These are phyloP conservation scores for Sphaerulina populicola DNA, from an alignment of 2,329 filamentous ascomycete species.

Conservation along the genomic window DNA sequence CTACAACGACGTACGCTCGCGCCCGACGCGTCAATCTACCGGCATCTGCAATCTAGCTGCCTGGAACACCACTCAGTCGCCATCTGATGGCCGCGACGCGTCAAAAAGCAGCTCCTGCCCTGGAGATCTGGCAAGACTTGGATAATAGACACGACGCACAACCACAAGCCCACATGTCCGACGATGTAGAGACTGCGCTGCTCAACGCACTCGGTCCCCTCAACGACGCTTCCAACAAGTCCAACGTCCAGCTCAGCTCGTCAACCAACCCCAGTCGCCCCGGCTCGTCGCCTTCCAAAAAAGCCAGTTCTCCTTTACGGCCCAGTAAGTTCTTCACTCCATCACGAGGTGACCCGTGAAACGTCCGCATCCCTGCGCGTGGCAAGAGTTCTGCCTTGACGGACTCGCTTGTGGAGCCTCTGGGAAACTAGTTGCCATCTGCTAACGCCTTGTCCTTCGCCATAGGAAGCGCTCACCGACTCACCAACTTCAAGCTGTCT, in stretches of 20 bases:
- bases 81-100: conserved; percentile 41
- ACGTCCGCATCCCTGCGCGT: background rate
- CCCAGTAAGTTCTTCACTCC: conserved; percentile 36
- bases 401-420: background rate
- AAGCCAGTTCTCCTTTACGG: conserved; percentile 51
- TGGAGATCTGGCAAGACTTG: conserved; percentile 54
- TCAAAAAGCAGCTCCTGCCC: conserved; percentile 39
- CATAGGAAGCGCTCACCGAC: conserved; percentile 46
- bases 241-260: conserved; percentile 61
- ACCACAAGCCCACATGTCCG: conserved; percentile 30
- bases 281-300: conserved; percentile 63
- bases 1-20: conserved; percentile 10
- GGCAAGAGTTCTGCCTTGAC: background rate
- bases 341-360: background rate
- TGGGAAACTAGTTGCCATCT: background rate
- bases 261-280: conserved; percentile 41
- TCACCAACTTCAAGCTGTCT: conserved; percentile 60
- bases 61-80: conserved; percentile 2
- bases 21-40: conserved; percentile 10
- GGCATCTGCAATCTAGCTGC: background rate
- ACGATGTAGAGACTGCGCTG: conserved; percentile 47
- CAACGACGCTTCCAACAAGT: conserved; percentile 44
- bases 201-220: conserved; percentile 40
- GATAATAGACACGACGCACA: conserved; percentile 29
- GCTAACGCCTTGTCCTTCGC: background rate